Evolutionary conservation across 139 green algal species (phyloP), one percentile per base, ranked within the genome.

Genomic region (Spirogloea muscicola): DNA sequence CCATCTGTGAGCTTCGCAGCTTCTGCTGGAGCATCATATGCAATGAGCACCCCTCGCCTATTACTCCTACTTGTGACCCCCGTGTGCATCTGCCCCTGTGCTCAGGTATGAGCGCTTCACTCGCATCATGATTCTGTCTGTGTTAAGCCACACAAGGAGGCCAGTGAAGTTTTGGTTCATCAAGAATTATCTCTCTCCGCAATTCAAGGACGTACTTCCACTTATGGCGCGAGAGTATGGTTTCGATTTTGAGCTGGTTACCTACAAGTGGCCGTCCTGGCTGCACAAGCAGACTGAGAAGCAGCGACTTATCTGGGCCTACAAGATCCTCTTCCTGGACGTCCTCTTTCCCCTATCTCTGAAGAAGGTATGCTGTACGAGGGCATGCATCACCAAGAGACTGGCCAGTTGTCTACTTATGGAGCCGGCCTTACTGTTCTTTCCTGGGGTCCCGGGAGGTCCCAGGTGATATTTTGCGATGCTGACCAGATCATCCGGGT

Each of bases 91-190:
- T n/a, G n/a, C n/a, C n/a, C n/a, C n/a, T 10, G 21, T 71, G 62
- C 3, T n/a, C 71, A 79, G 71, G 38, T 98, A 98, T 58, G 94
- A 99, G 88, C 86, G 94, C 3, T 89, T 99, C 64, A 90, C 97
- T 79, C 96, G 95, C 83, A 98, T 99, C 82, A 99, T 99, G 94
- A 89, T 98, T 18, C 84, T 98, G 3, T 91, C 77, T 0, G 93
- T 96, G 46, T 65, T 96, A 41, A 88, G 90, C 18, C 87, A 93
- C 85, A 97, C 93, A 31, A 91, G 90, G 70, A 82, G 61, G 2
- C 83, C 83, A 57, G 82, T 98, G 61, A 99, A 98, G 85, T 97
- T 99, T 74, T 99, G 94, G 94, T 96, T 99, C 78, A 98, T 99
- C 79, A 96, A 96, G 66, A 99, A 99, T 83, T 99, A 98, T 88